Evolutionary conservation across 83 land plant species (phyloP), one percentile per base, ranked within the genome.

Genomic region (Thuja plicata): DNA sequence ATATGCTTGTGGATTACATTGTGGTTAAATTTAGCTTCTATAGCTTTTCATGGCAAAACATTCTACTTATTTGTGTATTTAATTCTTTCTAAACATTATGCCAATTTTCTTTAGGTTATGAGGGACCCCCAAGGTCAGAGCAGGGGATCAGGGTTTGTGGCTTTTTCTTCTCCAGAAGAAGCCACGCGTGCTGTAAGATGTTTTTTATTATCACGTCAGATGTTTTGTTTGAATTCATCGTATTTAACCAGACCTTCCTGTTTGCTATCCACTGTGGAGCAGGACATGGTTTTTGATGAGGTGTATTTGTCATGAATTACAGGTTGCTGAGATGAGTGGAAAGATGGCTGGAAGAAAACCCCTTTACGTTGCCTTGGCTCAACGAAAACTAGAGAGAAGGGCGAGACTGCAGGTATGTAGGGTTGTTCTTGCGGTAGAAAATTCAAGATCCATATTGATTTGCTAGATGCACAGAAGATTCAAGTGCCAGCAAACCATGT

Each of bases 331-430:
- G 54, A 50, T 54, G 96, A 95, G 66, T 93, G 97, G 66, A 96
- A 93, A 78, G 92, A 92, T 8, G 94, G 93, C 90, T 85, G 92
- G 89, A 21, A 89, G 92, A 35, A 92, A 92, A 19, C 92, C 93
- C 3, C 87, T 92, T 37, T 92, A 90, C 80, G 93, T 92, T 88
- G 93, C 93, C 12, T 30, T 88, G 87, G 93, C 93, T 45, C 93
- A 92, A 88, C 86, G 91, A 21, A 92, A 92, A 78, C 90, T 90
- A 77, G 93, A 92, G 55, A 88, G 93, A 41, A 90, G 82, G 86
- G 93, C 93, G 19, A 88, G 86, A 32, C 73, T 91, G 83, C 89
- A 90, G 89, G 92, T 91, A 38, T 85, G 66, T 5, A 48, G 17
- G 30, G n/a, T 8, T 41, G 70, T 60, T 52, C 15, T 77, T 89